phyloP scores from a whole-genome alignment of 1,139 yeast genomes.

The Yamadazyma dushanensis region DNA sequence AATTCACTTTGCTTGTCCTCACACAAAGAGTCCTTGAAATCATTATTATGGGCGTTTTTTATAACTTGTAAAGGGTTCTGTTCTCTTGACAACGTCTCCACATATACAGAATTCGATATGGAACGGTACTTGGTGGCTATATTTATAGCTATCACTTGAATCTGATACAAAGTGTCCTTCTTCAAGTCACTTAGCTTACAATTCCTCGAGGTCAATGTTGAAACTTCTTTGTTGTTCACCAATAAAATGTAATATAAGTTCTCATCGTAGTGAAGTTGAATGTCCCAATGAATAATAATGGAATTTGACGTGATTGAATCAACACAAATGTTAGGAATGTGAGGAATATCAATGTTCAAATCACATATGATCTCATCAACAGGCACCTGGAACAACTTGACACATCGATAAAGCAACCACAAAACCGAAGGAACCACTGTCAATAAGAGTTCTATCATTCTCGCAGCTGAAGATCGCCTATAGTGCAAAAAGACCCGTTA shows the following conservation, averaged over 20 bases:
- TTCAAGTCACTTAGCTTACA: constrained; percentile 38
- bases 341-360: constrained; percentile 44
- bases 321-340: constrained; percentile 40
- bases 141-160: constrained; percentile 43
- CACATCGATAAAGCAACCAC: constrained; percentile 45
- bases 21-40: neutral
- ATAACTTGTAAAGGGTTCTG: constrained; percentile 4
- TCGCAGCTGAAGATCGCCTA: neutral
- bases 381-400: constrained; percentile 36
- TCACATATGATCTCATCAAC: constrained; percentile 35
- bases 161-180: constrained; percentile 31
- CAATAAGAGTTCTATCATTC: constrained; percentile 40
- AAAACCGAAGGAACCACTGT: constrained; percentile 44
- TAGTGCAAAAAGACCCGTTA: neutral
- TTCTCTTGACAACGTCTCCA: constrained; percentile 12
- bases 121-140: constrained; percentile 37
- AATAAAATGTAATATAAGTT: constrained; percentile 35
- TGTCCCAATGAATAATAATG: constrained; percentile 46
- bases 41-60: constrained; percentile 5
- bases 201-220: constrained; percentile 36
- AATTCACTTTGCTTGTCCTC: constrained; percentile 1
- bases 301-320: constrained; percentile 34
- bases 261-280: constrained; percentile 32
- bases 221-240: constrained; percentile 40
- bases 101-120: constrained; percentile 33